Evolutionary conservation across 1,284 basidiomycete genomes (phyloP).

Genomic region (Heterobasidion annosum): DNA sequence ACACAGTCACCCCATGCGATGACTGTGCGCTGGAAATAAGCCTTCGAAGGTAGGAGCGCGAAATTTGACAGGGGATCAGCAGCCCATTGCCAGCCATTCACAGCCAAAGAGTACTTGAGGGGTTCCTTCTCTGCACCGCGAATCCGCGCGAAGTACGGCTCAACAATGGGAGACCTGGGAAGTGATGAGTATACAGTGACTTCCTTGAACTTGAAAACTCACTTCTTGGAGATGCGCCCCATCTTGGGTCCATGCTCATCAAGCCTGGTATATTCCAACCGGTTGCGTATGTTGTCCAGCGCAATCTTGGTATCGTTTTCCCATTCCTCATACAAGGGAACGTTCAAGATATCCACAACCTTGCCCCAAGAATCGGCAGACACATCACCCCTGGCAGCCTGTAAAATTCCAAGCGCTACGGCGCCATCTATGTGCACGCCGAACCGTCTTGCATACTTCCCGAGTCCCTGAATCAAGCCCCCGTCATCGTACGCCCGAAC

Average conservation of each 20-base stretch:
- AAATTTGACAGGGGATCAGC: constrained; percentile 95
- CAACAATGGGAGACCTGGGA: constrained; percentile 70
- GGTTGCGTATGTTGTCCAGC: constrained; percentile 64
- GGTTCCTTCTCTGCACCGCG: constrained; percentile 56
- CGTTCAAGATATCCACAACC: constrained; percentile 81
- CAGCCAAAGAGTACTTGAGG: constrained; percentile 74
- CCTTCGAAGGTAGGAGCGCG: constrained; percentile 90
- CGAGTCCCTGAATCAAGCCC: constrained; percentile 24
- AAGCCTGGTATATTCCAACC: constrained; percentile 74
- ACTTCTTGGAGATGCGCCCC: constrained; percentile 76
- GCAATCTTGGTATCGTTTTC: constrained; percentile 75
- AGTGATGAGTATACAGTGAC: constrained; percentile 1
- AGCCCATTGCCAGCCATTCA: constrained; percentile 99
- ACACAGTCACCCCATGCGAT: constrained; percentile 99
- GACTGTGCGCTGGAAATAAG: constrained; percentile 91
- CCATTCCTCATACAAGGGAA: constrained; percentile 80
- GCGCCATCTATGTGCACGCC: constrained; percentile 53
- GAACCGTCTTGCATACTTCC: constrained; percentile 61
- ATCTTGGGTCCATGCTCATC: constrained; percentile 78
- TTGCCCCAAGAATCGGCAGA: constrained; percentile 66
- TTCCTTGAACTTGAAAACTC: constrained; percentile 18
- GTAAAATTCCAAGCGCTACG: constrained; percentile 60
- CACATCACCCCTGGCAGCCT: constrained; percentile 40
- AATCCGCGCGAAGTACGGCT: constrained; percentile 85
- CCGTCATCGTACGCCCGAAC: constrained; percentile 18